These are phyloP conservation scores for Phytophthora kernoviae DNA, from an alignment of 352 stramenopile species.

Conservation along the genomic window DNA sequence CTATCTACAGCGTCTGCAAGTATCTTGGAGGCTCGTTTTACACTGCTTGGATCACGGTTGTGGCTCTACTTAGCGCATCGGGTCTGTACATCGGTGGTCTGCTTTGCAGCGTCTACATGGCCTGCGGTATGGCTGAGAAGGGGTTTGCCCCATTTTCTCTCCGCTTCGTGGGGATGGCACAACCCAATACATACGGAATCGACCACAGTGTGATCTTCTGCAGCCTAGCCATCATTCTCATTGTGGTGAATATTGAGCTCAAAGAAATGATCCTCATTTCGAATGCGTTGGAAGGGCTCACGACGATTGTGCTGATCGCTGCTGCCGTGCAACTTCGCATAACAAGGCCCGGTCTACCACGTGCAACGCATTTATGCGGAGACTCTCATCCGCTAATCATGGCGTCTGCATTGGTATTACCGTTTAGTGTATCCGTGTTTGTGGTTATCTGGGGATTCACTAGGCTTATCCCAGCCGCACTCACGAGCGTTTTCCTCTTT, in stretches of 20 bases:
- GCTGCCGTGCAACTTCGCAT: slow-evolving; percentile 48
- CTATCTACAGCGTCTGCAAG: slow-evolving; percentile 38
- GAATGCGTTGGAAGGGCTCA: slow-evolving; percentile 53
- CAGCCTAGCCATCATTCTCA: slow-evolving; percentile 62
- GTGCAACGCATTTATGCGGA: slow-evolving; percentile 52
- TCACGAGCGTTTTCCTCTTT: slow-evolving; percentile 53
- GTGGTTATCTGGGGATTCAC: slow-evolving; percentile 47
- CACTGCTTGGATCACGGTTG: slow-evolving; percentile 34
- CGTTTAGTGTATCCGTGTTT: slow-evolving; percentile 38
- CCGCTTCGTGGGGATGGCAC: slow-evolving; percentile 37
- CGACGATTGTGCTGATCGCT: slow-evolving; percentile 45
- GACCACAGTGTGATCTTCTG: slow-evolving; percentile 55
- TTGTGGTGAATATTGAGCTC: slow-evolving; percentile 57
- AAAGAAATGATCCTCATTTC: slow-evolving; percentile 59
- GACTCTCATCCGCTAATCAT: slow-evolving; percentile 35
- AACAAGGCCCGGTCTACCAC: slow-evolving; percentile 35
- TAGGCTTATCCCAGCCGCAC: slow-evolving; percentile 41
- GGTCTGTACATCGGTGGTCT: slow-evolving; percentile 54
- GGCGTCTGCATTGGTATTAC: slow-evolving; percentile 37
- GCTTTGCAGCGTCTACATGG: slow-evolving; percentile 55
- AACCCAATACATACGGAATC: slow-evolving; percentile 28
- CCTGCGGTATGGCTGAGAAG: slow-evolving; percentile 58
- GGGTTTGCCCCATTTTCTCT: slow-evolving; percentile 52
- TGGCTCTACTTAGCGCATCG: slow-evolving; percentile 41
- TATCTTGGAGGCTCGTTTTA: slow-evolving; percentile 40